Base-by-base conservation (phyloP, 805 yeast genomes). In the Kodamaea fukazawae region DNA sequence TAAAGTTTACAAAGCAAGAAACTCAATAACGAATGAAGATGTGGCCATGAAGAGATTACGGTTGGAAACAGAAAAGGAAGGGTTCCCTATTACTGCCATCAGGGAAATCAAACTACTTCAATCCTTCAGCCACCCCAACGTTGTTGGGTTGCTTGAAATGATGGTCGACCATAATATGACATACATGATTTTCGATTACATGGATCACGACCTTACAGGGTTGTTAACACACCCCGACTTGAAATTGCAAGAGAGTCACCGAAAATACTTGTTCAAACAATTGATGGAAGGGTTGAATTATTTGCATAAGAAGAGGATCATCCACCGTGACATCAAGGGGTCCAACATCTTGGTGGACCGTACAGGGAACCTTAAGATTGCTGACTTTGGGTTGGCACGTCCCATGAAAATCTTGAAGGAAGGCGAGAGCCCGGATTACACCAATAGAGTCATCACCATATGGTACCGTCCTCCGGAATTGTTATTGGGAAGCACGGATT, bases 401-500 rank as follows among this genome's bases (percentile, higher is more conserved):
- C 78, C 77, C 38, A 82, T 86, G 86, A 81, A 79, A 53, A 69
- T 73, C 16, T 63, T 75, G 26, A 67, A 66, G 45, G 58, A 65
- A 3, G 70, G 72, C 7, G 76, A 75, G 34, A 69, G 76, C 14
- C 85, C 86, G 3, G 93, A 89, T 51, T 91, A 91, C 61, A 91
- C 99, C 2, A 93, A 93, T 58, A 67, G 99, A 41, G 98, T 93
- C 29, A 93, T 93, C 39, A 93, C 99, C 0, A 67, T 93, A 28
- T 93, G 99, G 99, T 91, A 93, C 60, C 75, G 99, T 43, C 99
- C 99, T 1, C 98, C 98, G 0, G 99, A 91, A 60, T 71, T 93
- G 23, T 66, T 93, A 28, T 62, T 93, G 42, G 99, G 99, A 1
- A 81, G 96, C 0, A 90, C 98, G 0, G 82, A 81, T 43, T 93